Evolutionary conservation across 176 grass and related monocot genomes (phyloP), one percentile per base, ranked within the genome.

Genomic region (Ensete glaucum): DNA sequence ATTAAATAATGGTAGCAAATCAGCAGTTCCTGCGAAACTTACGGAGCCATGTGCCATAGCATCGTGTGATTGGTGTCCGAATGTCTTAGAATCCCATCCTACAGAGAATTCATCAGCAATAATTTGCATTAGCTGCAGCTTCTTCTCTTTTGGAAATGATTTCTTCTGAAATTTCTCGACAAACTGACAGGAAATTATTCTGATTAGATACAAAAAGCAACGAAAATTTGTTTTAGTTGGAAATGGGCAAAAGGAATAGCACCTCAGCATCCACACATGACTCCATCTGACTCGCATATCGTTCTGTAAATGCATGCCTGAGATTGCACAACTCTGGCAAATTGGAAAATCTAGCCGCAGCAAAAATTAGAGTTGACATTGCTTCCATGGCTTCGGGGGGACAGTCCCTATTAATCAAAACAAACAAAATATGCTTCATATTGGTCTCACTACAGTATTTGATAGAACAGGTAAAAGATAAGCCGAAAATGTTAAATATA

Each of bases 361-460:
- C 84, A 82, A 99, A 99, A 78, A 91, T 91, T 77, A 99, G 60
- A 74, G 96, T 99, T 64, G 96, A 83, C 52, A 99, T 77, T 54
- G 90, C 81, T 95, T 91, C 96, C 85, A 84, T 77, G 14, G 88
- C 91, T 91, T 99, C 96, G n/a, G 82, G 82, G 81, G 91, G 96
- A 65, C 96, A 99, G 21, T 99, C 96, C 73, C 91, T 99, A 62
- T 78, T 62, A 52, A 74, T 69, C 56, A 57, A 56, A 79, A 82
- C 57, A 29, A 53, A 62, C 19, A 73, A 52, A 86, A 34, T 63
- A 64, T 87, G 34, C 34, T 43, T 43, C 34, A 43, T 6, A 43
- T 6, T 43, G 6, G 34, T 43, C 34, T 43, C 34, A 43, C 34
- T 43, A 43, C 34, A 43, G 6, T 43, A 43, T 43, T 43, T 6